Base-by-base conservation (phyloP, 1,139 yeast genomes). In the Saccharomyces hybrid region DNA sequence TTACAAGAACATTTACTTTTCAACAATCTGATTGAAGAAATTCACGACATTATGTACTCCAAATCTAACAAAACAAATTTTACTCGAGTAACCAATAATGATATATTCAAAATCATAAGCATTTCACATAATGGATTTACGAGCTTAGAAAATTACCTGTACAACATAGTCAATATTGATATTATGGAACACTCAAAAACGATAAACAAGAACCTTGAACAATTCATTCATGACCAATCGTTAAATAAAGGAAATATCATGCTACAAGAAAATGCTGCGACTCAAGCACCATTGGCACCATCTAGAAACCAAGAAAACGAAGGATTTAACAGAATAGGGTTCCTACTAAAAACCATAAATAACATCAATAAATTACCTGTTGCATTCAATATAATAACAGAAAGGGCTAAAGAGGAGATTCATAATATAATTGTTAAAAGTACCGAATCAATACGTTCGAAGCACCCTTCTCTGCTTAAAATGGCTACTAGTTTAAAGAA, bases 11-110 rank as follows among this genome's bases (percentile, higher is more conserved):
- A 76, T 64, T 78, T 78, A 52, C 70, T 91, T 49, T 86, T 86
- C 63, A 89, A 85, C 55, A 82, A 82, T 64, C 74, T 90, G 28
- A 75, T 88, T 23, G 96, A 88, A 60, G 97, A 90, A 66, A 73
- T 90, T 47, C 85, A 83, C 58, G 80, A 78, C 55, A 87, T 88
- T 56, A 75, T 90, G 19, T 91, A 88, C 66, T 75, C 88, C 54
- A 86, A 84, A 62, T 57, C 63, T n/a, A 58, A 59, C 5, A 48
- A 53, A 23, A 25, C 46, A 5, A 31, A 50, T 16, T 49, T 58
- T 11, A 38, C 44, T 19, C 23, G 19, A 38, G 46, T 52, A 16
- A 31, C 59, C 5, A 57, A 58, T 44, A 55, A 56, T 32, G 57
- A 60, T 49, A 57, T 65, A 8, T 46, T 63, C 19, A 56, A 60